These are phyloP conservation scores for Brassica napus DNA, from an alignment of 345 rosid genomes.

Conservation along the genomic window Da-Ae NC_063444.1:50926501-50927000, in stretches of 20 bases:
- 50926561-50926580: slow-evolving; percentile 60
- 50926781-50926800: slow-evolving; percentile 93
- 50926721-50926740: slow-evolving; percentile 92
- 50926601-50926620: slow-evolving; percentile 71
- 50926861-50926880: slow-evolving; percentile 84
- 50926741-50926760: slow-evolving; percentile 97
- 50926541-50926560: slow-evolving; percentile 57
- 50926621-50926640: slow-evolving; percentile 72
- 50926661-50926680: slow-evolving; percentile 79
- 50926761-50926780: slow-evolving; percentile 85
- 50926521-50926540: slow-evolving; percentile 61
- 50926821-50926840: slow-evolving; percentile 70
- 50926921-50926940: slow-evolving; percentile 95
- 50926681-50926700: slow-evolving; percentile 92
- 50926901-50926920: slow-evolving; percentile 93
- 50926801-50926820: slow-evolving; percentile 75
- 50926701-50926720: slow-evolving; percentile 90
- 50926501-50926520: slow-evolving; percentile 71
- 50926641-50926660: slow-evolving; percentile 95
- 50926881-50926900: slow-evolving; percentile 96
- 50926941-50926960: slow-evolving; percentile 88
- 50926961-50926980: slow-evolving; percentile 73
- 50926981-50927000: slow-evolving; percentile 90
- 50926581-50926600: slow-evolving; percentile 77
- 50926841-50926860: slow-evolving; percentile 96